Conservation (phyloP, 805 yeast species). For the Lachancea cidri region DNA sequence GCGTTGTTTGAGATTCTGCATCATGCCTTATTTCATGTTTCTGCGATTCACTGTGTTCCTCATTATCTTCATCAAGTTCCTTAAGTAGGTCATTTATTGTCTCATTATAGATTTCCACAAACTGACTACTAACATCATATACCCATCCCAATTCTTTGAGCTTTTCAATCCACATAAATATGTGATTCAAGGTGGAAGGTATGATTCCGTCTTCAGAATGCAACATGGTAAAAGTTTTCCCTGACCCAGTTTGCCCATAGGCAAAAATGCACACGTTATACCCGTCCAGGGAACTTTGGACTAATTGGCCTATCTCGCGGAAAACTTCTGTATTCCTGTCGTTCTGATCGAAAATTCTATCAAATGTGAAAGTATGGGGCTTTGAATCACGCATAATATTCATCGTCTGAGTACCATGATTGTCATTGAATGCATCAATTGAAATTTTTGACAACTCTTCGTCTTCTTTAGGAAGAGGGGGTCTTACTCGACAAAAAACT, state of each 20-base stretch:
- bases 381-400: constrained; percentile 15
- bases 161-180: constrained; percentile 51
- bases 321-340: constrained; percentile 61
- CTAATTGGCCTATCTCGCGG: constrained; percentile 77
- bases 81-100: constrained; percentile 62
- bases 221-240: constrained; percentile 91
- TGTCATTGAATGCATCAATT: constrained; percentile 26
- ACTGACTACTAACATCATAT: constrained; percentile 62
- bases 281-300: constrained; percentile 85
- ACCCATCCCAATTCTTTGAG: constrained; percentile 56
- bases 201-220: constrained; percentile 69
- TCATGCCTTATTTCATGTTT: constrained; percentile 69
- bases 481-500: constrained; percentile 83
- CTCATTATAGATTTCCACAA: constrained; percentile 88
- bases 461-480: constrained; percentile 33
- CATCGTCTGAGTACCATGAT: constrained; percentile 25
- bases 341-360: constrained; percentile 60
- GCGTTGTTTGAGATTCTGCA: constrained; percentile 45
- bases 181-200: constrained; percentile 65
- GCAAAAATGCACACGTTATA: constrained; percentile 91
- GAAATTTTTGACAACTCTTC: constrained; percentile 29
- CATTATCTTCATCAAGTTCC: constrained; percentile 12
- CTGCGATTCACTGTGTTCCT: background rate
- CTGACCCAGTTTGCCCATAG: constrained; percentile 96
- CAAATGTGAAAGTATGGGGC: constrained; percentile 53